Base-by-base conservation (phyloP, 192 early-diverging fungal species). In the Podila verticillata region DNA sequence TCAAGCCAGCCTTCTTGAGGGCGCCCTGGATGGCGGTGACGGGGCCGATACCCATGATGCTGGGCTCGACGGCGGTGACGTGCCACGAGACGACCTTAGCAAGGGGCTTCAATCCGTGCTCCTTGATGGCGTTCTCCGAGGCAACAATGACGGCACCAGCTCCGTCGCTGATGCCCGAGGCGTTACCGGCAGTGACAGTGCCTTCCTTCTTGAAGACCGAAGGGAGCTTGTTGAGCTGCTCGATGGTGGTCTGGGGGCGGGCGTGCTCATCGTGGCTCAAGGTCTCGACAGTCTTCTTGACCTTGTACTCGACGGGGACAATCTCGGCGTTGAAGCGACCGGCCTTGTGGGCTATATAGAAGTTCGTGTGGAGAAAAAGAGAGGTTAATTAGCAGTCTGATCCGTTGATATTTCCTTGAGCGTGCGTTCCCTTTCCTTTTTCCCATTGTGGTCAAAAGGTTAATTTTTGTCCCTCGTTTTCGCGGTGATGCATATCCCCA, bases 31-130 rank as follows among this genome's bases (percentile, higher is more conserved):
- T 97, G 66, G 98, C 96, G 17, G 92, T 91, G 54, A 95, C 96
- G 15, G 98, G 98, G 22, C 98, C 98, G 65, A 97, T 95, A 85
- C 96, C 96, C 96, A 98, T 98, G 85, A 97, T 93, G 54, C 85
- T 89, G 66, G 96, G 96, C 63, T 98, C 96, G 31, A 96, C 95
- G 44, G 95, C 96, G 58, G 92, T 88, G 34, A 92, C 91, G 69
- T 90, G 86, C 90, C 93, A 97, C 75, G 88, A 90, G 20, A 97
- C 93, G 56, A 97, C 87, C 74, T 93, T 91, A 29, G 95, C 95
- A 44, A 99, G 72, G 51, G 96, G 96, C 68, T 86, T 92, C 68
- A 99, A 74, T 54, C 84, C 85, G 81, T 96, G 86, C 66, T 92
- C 75, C 72, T 93, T 95, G 68, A 96, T 90, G 13, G 95, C 95